These are phyloP conservation scores for Pleurotus giganteus DNA, from an alignment of 768 basidiomycete genomes.

Conservation along the genomic window DNA sequence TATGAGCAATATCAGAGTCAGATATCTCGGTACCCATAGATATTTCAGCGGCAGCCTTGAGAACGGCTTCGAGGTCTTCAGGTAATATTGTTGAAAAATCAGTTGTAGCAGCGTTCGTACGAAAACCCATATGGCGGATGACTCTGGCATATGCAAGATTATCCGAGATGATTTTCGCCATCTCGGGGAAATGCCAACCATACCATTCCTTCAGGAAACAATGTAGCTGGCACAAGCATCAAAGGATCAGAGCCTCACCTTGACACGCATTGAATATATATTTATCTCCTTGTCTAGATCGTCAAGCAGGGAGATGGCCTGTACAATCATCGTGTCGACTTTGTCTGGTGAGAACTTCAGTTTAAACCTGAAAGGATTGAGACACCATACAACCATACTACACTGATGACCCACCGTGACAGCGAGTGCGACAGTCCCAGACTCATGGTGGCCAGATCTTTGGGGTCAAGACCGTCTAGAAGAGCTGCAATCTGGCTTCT, in stretches of 20 bases:
- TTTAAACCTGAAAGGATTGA: conserved; percentile 72
- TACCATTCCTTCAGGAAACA: conserved; percentile 86
- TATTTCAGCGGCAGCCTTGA: conserved; percentile 95
- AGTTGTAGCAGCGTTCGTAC: conserved; percentile 86
- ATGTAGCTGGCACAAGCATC: conserved; percentile 1
- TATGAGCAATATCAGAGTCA: conserved; percentile 94
- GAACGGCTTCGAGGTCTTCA: conserved; percentile 92
- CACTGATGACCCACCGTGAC: conserved; percentile 61
- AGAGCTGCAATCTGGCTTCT: conserved; percentile 83
- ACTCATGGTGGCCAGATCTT: conserved; percentile 96
- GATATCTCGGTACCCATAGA: conserved; percentile 99
- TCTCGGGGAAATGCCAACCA: conserved; percentile 99
- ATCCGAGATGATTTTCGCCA: conserved; percentile 97
- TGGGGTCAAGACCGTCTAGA: conserved; percentile 87
- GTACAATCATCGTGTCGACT: conserved; percentile 99
- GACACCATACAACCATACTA: not conserved
- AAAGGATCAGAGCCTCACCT: conserved; percentile 50
- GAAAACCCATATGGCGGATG: conserved; percentile 92
- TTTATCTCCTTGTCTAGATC: conserved; percentile 99
- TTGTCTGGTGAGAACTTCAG: conserved; percentile 99
- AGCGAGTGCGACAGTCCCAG: conserved; percentile 96
- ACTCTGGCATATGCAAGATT: conserved; percentile 97
- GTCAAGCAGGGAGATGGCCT: conserved; percentile 96
- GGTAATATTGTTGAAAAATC: conserved; percentile 89
- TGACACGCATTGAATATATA: conserved; percentile 98